phyloP scores from a whole-genome alignment of 2,329 filamentous ascomycete species.

The Hypoxylon sp. region DNA sequence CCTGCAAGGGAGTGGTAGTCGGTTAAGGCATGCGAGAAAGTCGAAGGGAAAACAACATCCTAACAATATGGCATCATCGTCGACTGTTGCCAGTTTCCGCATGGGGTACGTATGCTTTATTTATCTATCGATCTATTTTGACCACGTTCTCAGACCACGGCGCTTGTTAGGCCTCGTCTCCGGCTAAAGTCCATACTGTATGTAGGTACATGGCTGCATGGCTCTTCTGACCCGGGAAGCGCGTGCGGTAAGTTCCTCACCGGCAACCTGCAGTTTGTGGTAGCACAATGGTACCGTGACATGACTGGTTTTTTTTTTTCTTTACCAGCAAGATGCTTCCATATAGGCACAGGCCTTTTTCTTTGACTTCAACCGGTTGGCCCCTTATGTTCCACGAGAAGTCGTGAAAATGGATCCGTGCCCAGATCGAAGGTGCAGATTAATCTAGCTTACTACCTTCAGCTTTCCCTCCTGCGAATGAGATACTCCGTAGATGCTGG shows the following conservation, averaged over 20 bases:
- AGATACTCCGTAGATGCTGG: conserved; percentile 6
- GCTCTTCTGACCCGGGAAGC: conserved; percentile 12
- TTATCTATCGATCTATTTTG: conserved; percentile 26
- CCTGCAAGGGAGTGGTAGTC: conserved; percentile 27
- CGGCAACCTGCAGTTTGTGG: conserved; percentile 39
- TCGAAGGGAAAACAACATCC: conserved; percentile 1
- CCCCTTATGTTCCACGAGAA: conserved; percentile 24
- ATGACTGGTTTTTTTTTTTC: no score
- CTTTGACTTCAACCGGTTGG: conserved; percentile 31
- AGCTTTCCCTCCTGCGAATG: conserved; percentile 16
- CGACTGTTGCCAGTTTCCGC: conserved; percentile 7
- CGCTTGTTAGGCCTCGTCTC: conserved; percentile 16
- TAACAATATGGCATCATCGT: conserved; percentile 20
- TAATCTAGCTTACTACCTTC: conserved; percentile 19
- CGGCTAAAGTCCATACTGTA: conserved; percentile 34
- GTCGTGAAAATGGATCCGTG: conserved; percentile 29
- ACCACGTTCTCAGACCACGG: conserved; percentile 9
- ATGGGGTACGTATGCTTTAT: conserved; percentile 32
- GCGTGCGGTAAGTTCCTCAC: conserved; percentile 26
- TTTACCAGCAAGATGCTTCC: conserved; percentile 22
- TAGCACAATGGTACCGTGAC: conserved; percentile 34
- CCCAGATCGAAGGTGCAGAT: conserved; percentile 22
- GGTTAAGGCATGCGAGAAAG: conserved; percentile 3
- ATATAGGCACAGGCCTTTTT: conserved; percentile 9
- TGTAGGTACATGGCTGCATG: not conserved